phyloP scores from a whole-genome alignment of 2,329 filamentous ascomycete genomes.

The Aspergillus intermedius region DNA sequence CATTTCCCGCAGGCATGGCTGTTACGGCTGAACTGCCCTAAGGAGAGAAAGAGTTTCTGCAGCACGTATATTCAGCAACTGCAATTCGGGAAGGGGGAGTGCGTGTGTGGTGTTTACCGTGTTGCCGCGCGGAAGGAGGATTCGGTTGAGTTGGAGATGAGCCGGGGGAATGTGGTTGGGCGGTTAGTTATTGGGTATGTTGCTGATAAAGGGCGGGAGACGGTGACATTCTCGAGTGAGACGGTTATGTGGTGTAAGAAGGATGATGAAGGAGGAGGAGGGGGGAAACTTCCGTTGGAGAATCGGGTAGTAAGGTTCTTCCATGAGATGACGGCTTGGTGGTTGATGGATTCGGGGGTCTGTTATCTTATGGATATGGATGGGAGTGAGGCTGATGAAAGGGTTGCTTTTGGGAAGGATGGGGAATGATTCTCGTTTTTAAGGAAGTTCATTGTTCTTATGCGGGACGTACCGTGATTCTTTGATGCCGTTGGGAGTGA shows the following conservation, averaged over 20 bases:
- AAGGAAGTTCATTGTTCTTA: neutral
- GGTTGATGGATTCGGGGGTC: slow-evolving; percentile 30
- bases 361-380: slow-evolving; percentile 22
- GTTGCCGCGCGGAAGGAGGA: slow-evolving; percentile 18
- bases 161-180: slow-evolving; percentile 13
- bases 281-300: slow-evolving; percentile 24
- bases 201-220: slow-evolving; percentile 9
- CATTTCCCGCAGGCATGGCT: slow-evolving; percentile 27
- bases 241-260: slow-evolving; percentile 25
- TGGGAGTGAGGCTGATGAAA: neutral
- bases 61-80: slow-evolving; percentile 18
- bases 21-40: slow-evolving; percentile 15
- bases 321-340: slow-evolving; percentile 31
- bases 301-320: slow-evolving; percentile 20
- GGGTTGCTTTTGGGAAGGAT: neutral
- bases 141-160: slow-evolving; percentile 27
- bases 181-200: slow-evolving; percentile 18
- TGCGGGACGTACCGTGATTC: neutral
- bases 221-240: slow-evolving; percentile 22
- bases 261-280: slow-evolving; percentile 5
- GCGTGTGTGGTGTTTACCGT: slow-evolving; percentile 27
- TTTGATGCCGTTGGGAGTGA: neutral
- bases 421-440: neutral
- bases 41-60: slow-evolving; percentile 18
- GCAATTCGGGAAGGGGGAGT: slow-evolving; percentile 23